Evolutionary conservation across 1,284 basidiomycete genomes (phyloP), one percentile per base, ranked within the genome.

Genomic region (Apiotrichum porosum): DNA sequence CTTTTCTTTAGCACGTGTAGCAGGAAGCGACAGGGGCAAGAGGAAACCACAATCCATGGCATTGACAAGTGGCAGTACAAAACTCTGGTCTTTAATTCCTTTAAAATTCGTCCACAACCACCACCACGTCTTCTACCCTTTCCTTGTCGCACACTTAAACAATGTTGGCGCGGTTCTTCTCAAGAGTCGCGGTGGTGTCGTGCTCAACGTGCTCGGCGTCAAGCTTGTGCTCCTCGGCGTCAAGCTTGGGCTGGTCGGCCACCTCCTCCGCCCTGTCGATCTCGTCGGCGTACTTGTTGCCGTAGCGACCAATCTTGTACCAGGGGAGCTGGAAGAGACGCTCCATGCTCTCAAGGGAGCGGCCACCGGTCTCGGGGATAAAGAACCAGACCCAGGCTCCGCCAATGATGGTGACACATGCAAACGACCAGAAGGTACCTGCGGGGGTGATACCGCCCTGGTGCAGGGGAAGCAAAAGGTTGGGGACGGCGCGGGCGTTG

Each of bases 391-490:
- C 44, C 48, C 50, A 63, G 14, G 54, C 6, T 22, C 49, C 47
- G 2, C 54, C 52, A 15, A 61, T 36, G 36, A 53, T 28, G 26
- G 60, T 47, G 18, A 61, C 54, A 19, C 33, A 42, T 4, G 46
- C 60, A 41, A 63, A 63, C 46, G 63, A 66, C 47, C 59, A 40
- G 41, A 62, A 63, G 1, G 62, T 54, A 14, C 63, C 63, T 36
- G 36, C 42, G 6, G 47, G 47, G 15, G 47, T 49, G 42, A 49
- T 49, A 12, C 47, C 47, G 24, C 37, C 36, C 17, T 35, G 18
- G 23, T 4, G 9, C 6, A 34, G 18, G 6, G 47, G 47, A 9
- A 43, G 40, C 19, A 49, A 37, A 10, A 49, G 47, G 42, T 49
- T 49, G 37, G 47, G 47, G 15, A 49, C 47, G 13, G 47, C 47